Evolutionary conservation across 306 rosid species (phyloP).

Genomic region (Trichosanthes cucumerina): DNA sequence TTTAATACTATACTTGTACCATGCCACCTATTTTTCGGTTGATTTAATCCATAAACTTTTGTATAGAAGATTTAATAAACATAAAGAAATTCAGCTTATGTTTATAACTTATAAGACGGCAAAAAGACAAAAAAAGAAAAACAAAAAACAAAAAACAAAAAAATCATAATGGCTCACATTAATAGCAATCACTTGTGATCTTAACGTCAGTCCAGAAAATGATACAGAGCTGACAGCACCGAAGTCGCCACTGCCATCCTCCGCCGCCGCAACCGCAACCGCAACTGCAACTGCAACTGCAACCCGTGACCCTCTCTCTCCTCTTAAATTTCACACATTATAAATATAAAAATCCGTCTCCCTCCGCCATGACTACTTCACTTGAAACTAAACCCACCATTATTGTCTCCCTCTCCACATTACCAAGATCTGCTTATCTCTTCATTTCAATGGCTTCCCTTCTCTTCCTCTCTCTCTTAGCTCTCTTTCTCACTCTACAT

Average conservation of each 20-base stretch:
- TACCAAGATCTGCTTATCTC: conserved; percentile 21
- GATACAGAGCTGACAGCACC: not conserved
- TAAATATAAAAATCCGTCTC: not conserved
- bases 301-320: not conserved
- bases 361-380: conserved; percentile 13
- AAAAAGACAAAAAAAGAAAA: no score
- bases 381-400: conserved; percentile 3
- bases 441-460: conserved; percentile 49
- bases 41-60: no score
- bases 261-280: not conserved
- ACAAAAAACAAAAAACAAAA: no score
- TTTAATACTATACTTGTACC: no score
- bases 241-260: not conserved
- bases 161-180: not conserved
- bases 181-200: not conserved
- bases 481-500: conserved; percentile 26
- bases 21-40: no score
- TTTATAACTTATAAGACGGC: no score
- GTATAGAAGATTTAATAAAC: no score
- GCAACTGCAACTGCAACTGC: not conserved
- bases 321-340: not conserved
- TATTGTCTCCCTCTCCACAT: not conserved
- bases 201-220: not conserved
- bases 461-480: conserved; percentile 23
- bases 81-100: no score